These are phyloP conservation scores for Leishmania gerbilli DNA, from an alignment of 208 protist genomes.

Conservation along the genomic window DNA sequence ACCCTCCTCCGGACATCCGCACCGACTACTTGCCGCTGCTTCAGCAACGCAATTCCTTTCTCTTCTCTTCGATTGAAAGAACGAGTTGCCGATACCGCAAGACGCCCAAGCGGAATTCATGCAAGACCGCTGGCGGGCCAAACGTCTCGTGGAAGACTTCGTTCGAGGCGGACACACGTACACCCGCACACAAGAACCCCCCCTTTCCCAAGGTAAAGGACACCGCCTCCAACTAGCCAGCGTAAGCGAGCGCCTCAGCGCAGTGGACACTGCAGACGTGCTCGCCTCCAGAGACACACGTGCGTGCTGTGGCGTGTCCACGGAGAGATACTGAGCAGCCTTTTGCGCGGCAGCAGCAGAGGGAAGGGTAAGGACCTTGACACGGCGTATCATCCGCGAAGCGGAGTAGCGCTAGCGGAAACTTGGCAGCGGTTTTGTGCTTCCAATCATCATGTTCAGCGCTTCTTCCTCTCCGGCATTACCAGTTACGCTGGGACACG, in stretches of 20 bases:
- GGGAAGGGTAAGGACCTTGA: neutral
- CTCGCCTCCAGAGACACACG: neutral
- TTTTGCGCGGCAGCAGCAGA: neutral
- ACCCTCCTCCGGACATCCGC: neutral
- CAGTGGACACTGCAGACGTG: neutral
- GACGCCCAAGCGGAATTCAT: neutral
- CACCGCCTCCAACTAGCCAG: neutral
- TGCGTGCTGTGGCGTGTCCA: neutral
- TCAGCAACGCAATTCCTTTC: no score
- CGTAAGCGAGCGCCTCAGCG: neutral
- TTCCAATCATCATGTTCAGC: constrained; percentile 17
- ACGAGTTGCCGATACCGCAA: neutral
- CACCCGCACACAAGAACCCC: neutral
- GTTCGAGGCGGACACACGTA: neutral
- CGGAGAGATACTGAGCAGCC: neutral
- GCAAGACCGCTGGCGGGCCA: neutral
- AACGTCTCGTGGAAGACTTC: neutral
- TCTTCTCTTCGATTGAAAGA: neutral
- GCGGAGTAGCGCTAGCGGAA: neutral
- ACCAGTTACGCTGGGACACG: constrained; percentile 1
- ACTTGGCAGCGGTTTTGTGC: neutral
- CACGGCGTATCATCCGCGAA: neutral
- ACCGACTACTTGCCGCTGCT: neutral
- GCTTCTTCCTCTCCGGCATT: neutral
- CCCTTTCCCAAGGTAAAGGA: neutral